Percentiles rank a stretch among this genome's conserved stretches.
Evolutionary conservation across 1,284 basidiomycete species (phyloP).

Genomic region (Puccinia polysora): DNA sequence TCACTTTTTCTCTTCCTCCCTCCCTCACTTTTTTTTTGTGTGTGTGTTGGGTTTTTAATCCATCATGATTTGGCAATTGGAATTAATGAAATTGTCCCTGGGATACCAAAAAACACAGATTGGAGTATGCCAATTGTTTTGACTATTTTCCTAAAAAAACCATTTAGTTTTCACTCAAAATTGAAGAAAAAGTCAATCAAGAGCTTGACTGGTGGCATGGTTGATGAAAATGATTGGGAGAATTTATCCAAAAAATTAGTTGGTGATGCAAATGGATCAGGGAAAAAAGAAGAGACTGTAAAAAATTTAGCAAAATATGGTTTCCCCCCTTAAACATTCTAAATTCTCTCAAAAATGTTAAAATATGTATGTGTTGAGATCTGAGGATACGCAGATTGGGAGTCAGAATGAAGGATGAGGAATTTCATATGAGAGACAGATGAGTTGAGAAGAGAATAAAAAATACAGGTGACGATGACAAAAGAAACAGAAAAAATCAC

Average conservation of each 20-base stretch:
- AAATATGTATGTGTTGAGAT: too few relatives aligned
- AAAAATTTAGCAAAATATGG: too few relatives aligned
- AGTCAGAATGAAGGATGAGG: too few relatives aligned
- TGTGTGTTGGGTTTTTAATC: not conserved
- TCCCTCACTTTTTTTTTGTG: not conserved
- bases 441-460: too few relatives aligned
- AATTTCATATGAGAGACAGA: too few relatives aligned
- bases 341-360: too few relatives aligned
- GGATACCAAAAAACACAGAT: conserved; percentile 69
- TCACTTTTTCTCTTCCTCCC: not conserved
- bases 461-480: too few relatives aligned
- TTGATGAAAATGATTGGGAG: conserved; percentile 53
- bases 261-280: conserved; percentile 50
- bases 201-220: conserved; percentile 46
- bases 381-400: too few relatives aligned
- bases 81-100: conserved; percentile 92
- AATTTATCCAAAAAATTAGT: conserved; percentile 63
- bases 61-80: conserved; percentile 40
- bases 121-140: conserved; percentile 89
- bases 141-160: conserved; percentile 72
- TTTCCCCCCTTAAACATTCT: too few relatives aligned
- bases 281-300: too few relatives aligned
- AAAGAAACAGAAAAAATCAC: too few relatives aligned
- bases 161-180: conserved; percentile 49
- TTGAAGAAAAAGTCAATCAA: conserved; percentile 33